phyloP scores from a whole-genome alignment of 257 asterid species.

The Henckelia pumila region DNA sequence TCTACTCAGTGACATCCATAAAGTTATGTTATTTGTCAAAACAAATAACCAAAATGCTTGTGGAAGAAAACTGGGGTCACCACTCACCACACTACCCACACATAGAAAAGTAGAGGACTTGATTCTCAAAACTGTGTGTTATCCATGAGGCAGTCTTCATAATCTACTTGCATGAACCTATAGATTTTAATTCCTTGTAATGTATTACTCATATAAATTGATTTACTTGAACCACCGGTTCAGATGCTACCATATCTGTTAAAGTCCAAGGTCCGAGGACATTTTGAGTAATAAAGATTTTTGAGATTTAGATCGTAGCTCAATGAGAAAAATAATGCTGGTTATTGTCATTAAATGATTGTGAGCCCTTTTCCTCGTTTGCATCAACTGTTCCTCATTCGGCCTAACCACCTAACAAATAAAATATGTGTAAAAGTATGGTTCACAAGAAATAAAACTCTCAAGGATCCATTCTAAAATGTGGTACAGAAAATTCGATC shows the following conservation, averaged over 20 bases:
- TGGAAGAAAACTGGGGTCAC: not conserved
- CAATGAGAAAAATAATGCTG: not conserved
- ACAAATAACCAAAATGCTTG: not conserved
- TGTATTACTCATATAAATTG: not conserved
- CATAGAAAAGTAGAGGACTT: not conserved
- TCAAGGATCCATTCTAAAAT: slow-evolving; percentile 10
- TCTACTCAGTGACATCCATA: slow-evolving; percentile 1
- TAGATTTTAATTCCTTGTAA: not conserved
- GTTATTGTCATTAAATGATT: not conserved
- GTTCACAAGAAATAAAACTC: slow-evolving; percentile 1
- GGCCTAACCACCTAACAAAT: slow-evolving; percentile 9
- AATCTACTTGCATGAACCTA: not conserved
- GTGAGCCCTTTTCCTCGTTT: not conserved
- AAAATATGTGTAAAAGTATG: slow-evolving; percentile 12
- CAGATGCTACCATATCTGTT: not conserved
- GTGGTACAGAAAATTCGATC: not conserved
- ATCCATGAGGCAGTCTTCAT: slow-evolving; percentile 3
- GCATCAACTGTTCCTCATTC: not conserved
- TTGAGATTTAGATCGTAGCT: not conserved
- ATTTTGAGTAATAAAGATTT: not conserved
- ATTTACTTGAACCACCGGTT: not conserved
- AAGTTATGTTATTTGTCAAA: slow-evolving; percentile 8
- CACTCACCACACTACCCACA: not conserved
- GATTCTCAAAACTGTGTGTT: slow-evolving; percentile 17
- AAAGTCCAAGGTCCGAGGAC: not conserved